phyloP scores from a whole-genome alignment of 352 stramenopile genomes.

The Phytophthora idaei region DNA sequence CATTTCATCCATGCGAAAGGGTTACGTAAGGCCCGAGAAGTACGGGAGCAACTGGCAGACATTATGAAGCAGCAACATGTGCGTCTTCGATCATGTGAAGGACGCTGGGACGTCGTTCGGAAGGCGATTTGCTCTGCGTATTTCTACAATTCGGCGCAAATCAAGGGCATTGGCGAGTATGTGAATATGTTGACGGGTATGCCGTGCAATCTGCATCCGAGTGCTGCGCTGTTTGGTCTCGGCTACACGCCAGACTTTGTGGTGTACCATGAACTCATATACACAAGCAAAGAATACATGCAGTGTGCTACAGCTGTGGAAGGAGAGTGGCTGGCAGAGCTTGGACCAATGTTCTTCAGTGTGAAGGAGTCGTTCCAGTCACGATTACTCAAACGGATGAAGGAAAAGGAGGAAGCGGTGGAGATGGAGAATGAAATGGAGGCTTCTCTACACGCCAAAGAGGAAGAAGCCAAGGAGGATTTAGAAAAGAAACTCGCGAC shows the following conservation, averaged over 20 bases:
- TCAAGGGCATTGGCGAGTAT: constrained; percentile 99
- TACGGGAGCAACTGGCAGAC: constrained; percentile 96
- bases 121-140: constrained; percentile 99
- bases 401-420: constrained; percentile 70
- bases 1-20: constrained; percentile 99
- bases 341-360: constrained; percentile 99
- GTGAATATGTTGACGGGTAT: constrained; percentile 99
- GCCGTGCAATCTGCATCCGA: constrained; percentile 97
- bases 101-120: constrained; percentile 96
- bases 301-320: constrained; percentile 98
- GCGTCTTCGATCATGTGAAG: constrained; percentile 87
- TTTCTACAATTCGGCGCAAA: constrained; percentile 99
- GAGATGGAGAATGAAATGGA: constrained; percentile 90
- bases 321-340: constrained; percentile 98
- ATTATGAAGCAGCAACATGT: constrained; percentile 98
- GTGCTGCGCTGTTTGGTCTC: constrained; percentile 96
- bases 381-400: constrained; percentile 89
- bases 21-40: constrained; percentile 91
- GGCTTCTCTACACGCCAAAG: constrained; percentile 31
- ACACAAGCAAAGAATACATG: constrained; percentile 99
- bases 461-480: constrained; percentile 25
- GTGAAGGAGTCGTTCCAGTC: constrained; percentile 97
- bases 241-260: constrained; percentile 99
- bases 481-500: constrained; percentile 14
- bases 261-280: constrained; percentile 99